phyloP scores from a whole-genome alignment of 108 stramenopile species.

The Skeletonema tropicum region DNA sequence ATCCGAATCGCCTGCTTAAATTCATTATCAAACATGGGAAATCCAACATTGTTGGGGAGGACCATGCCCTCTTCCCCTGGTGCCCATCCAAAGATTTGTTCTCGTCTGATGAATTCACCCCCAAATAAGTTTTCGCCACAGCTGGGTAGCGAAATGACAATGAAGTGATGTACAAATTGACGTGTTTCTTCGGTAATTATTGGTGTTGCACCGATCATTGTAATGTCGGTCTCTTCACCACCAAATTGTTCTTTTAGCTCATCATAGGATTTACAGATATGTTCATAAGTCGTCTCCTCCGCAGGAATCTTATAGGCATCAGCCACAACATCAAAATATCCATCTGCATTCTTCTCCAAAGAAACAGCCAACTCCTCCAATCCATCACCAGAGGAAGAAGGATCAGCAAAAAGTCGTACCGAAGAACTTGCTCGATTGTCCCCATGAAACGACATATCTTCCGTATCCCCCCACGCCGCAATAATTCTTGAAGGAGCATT shows the following conservation, averaged over 20 bases:
- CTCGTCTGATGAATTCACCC: no score
- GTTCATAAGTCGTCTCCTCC: conserved; percentile 48
- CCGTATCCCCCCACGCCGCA: conserved; percentile 69
- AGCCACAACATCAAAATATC: conserved; percentile 38
- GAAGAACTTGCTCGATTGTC: conserved; percentile 23
- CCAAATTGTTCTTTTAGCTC: conserved; percentile 38
- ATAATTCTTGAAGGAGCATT: conserved; percentile 47
- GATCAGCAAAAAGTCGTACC: conserved; percentile 47
- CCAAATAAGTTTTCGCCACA: background rate
- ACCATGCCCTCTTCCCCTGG: conserved; percentile 41
- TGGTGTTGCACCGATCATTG: conserved; percentile 12
- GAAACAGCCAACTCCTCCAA: conserved; percentile 26
- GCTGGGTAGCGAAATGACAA: conserved; percentile 10
- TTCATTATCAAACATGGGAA: conserved; percentile 44
- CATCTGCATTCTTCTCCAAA: conserved; percentile 22
- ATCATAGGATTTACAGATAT: conserved; percentile 42
- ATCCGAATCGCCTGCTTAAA: conserved; percentile 18
- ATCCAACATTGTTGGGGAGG: conserved; percentile 55
- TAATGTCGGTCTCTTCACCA: background rate
- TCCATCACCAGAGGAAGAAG: background rate
- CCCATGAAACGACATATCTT: conserved; percentile 49
- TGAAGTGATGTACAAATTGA: conserved; percentile 51
- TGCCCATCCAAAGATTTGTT: conserved; percentile 53
- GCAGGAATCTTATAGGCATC: conserved; percentile 36
- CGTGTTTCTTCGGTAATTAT: conserved; percentile 15